Conservation (phyloP, 768 basidiomycete species). For the Mrakia blollopis region DNA sequence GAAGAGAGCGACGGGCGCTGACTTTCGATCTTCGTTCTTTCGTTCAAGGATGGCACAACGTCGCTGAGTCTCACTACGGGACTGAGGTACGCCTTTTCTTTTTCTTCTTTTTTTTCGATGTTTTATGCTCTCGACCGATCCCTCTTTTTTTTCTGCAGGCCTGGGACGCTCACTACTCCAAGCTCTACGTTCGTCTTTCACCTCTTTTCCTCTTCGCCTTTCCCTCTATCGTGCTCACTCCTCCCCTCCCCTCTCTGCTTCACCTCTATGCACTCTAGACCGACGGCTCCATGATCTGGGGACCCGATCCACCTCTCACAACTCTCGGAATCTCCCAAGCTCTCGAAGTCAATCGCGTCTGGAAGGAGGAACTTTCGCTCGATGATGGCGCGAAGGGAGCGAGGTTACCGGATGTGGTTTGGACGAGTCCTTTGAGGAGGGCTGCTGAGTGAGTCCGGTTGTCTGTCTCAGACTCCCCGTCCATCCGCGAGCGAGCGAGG, state of each 20-base stretch:
- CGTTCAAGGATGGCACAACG: background rate
- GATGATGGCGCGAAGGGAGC: background rate
- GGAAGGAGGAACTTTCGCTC: conserved; percentile 20
- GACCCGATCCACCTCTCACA: conserved; percentile 13
- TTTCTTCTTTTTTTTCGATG: no score
- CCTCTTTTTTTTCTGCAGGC: background rate
- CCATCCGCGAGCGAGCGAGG: no score
- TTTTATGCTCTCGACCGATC: background rate
- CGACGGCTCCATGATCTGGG: conserved; percentile 14
- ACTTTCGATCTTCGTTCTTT: background rate
- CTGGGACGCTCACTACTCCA: conserved; percentile 8
- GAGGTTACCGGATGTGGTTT: background rate
- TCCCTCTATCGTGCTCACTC: background rate
- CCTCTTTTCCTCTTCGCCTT: background rate
- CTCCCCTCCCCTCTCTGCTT: background rate
- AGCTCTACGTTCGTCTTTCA: conserved; percentile 21
- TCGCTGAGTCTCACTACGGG: conserved; percentile 17
- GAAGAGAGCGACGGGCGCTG: background rate
- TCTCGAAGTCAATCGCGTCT: conserved; percentile 16
- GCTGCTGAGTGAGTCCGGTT: conserved; percentile 14
- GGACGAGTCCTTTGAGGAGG: conserved; percentile 17
- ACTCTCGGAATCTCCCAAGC: conserved; percentile 15
- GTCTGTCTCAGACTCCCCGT: background rate
- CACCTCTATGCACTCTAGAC: background rate
- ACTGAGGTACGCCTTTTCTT: background rate